phyloP scores from a whole-genome alignment of 495 filamentous ascomycete species.

The Lophium mytilinum region DNA sequence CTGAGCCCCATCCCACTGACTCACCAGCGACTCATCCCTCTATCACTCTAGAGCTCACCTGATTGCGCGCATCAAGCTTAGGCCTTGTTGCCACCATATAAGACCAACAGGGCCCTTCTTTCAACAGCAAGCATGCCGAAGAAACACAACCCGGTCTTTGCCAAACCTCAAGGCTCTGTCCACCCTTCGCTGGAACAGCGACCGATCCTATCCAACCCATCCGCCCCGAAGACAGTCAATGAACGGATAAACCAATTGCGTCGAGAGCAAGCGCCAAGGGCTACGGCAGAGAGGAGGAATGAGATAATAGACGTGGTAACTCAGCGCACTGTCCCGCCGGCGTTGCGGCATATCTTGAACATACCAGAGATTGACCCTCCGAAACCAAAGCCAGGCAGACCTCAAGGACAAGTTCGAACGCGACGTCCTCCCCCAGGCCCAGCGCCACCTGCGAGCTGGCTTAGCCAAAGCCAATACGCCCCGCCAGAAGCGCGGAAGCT shows the following conservation, averaged over 20 bases:
- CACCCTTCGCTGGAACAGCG: slow-evolving; percentile 19
- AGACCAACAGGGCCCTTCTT: not conserved
- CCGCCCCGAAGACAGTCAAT: slow-evolving; percentile 28
- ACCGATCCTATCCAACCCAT: slow-evolving; percentile 5
- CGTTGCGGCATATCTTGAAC: slow-evolving; percentile 53
- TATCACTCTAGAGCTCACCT: too few relatives aligned
- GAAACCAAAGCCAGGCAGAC: slow-evolving; percentile 47
- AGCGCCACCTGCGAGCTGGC: slow-evolving; percentile 64
- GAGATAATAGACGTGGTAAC: slow-evolving; percentile 27
- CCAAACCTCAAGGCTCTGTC: slow-evolving; percentile 19
- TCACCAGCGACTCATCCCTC: not conserved
- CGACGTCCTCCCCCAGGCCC: slow-evolving; percentile 54
- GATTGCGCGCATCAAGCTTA: not conserved
- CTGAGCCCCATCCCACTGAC: not conserved
- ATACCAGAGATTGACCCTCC: slow-evolving; percentile 64
- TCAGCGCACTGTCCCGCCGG: slow-evolving; percentile 45
- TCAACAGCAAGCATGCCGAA: slow-evolving; percentile 28
- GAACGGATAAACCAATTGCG: slow-evolving; percentile 34
- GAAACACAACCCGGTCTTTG: slow-evolving; percentile 29
- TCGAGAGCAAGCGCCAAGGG: slow-evolving; percentile 28
- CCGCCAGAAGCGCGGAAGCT: slow-evolving; percentile 13
- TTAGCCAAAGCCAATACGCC: slow-evolving; percentile 10
- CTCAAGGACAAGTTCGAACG: slow-evolving; percentile 31
- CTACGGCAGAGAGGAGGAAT: slow-evolving; percentile 22
- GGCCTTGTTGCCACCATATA: not conserved